phyloP scores from a whole-genome alignment of 148 eudicot genomes.

The Rheum nobile region DNA sequence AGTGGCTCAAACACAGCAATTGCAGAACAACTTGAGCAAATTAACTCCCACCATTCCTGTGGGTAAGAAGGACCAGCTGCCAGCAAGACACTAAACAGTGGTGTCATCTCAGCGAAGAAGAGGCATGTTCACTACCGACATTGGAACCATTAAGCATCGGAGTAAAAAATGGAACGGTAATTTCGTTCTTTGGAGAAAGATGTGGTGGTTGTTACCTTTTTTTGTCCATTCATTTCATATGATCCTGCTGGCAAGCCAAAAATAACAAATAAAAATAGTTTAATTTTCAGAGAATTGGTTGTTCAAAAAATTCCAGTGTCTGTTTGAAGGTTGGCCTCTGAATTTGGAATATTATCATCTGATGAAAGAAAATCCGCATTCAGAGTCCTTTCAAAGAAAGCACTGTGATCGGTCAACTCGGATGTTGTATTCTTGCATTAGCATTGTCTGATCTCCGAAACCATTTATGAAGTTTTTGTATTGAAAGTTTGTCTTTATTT shows the following conservation, averaged over 20 bases:
- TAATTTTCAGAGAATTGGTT: neutral
- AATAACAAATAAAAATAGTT: neutral
- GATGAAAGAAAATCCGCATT: neutral
- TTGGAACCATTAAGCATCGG: neutral
- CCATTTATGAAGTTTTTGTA: neutral
- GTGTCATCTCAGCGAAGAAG: neutral
- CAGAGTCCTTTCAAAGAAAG: constrained; percentile 1
- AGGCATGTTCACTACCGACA: neutral
- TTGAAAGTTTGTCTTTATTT: neutral
- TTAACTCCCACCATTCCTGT: constrained; percentile 16
- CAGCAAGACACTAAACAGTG: constrained; percentile 8
- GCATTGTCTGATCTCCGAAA: neutral
- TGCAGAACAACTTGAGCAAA: constrained; percentile 15
- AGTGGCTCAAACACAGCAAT: constrained; percentile 6
- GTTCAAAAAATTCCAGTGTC: neutral
- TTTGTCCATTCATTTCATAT: neutral
- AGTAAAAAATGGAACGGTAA: neutral
- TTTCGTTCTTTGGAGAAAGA: neutral
- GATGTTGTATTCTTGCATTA: neutral
- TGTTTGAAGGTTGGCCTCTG: neutral
- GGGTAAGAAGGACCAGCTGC: constrained; percentile 12
- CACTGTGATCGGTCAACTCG: neutral
- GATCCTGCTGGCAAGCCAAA: neutral
- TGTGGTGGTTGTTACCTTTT: neutral
- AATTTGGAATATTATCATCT: neutral